Conservation (phyloP, 805 yeast genomes). For the Pichia deserticola region DNA sequence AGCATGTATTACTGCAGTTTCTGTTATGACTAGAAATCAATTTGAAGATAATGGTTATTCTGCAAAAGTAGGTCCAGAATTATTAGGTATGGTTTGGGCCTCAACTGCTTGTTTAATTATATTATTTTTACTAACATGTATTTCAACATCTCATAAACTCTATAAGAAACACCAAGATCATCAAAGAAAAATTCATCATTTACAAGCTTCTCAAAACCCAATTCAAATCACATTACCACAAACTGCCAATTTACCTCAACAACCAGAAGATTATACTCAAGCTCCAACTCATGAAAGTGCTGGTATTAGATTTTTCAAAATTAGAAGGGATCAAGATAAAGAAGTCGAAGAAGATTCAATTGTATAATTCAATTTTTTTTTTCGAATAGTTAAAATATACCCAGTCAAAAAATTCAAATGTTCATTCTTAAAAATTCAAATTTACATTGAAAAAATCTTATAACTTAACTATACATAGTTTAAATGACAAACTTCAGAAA, state of each 20-base stretch:
- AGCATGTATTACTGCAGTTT: slow-evolving; percentile 65
- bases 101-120: slow-evolving; percentile 46
- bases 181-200: background rate
- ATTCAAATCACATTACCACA: slow-evolving; percentile 14
- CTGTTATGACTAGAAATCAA: slow-evolving; percentile 66
- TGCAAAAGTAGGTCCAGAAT: slow-evolving; percentile 47
- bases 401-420: background rate
- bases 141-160: slow-evolving; percentile 40
- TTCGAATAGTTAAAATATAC: too few relatives aligned
- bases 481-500: too few relatives aligned
- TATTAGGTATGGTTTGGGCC: slow-evolving; percentile 67
- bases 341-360: slow-evolving; percentile 34
- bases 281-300: slow-evolving; percentile 32
- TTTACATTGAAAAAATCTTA: too few relatives aligned
- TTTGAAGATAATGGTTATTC: slow-evolving; percentile 42
- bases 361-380: background rate
- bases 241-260: slow-evolving; percentile 12
- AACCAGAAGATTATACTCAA: background rate
- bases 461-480: too few relatives aligned
- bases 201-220: background rate
- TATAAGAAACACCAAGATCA: slow-evolving; percentile 40
- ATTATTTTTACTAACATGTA: slow-evolving; percentile 46
- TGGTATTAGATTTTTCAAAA: slow-evolving; percentile 73
- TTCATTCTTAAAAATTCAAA: too few relatives aligned
- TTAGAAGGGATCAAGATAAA: slow-evolving; percentile 46